A percentile compares a stretch with the other conserved stretches of the same genome.
phyloP scores from a whole-genome alignment of 2,329 filamentous ascomycete genomes.

The Exserohilum turcica region DNA sequence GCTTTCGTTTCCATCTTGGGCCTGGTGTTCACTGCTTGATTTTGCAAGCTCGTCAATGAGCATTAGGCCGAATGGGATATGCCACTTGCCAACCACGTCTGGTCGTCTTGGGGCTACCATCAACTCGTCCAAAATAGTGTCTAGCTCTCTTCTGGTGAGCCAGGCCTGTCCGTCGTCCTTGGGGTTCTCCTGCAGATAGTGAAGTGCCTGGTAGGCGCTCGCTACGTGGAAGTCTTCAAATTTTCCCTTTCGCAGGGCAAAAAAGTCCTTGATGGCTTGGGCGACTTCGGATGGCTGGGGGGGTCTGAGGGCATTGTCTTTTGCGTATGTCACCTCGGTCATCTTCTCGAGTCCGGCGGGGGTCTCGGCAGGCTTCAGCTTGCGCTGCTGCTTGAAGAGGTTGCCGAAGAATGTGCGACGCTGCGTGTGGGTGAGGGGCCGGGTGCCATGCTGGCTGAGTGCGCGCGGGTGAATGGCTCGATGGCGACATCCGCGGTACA shows the following conservation, averaged over 20 bases:
- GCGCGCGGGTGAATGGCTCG: slow-evolving; percentile 37
- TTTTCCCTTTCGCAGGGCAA: slow-evolving; percentile 27
- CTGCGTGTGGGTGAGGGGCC: slow-evolving; percentile 37
- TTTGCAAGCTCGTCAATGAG: slow-evolving; percentile 37
- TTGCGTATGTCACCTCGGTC: slow-evolving; percentile 68
- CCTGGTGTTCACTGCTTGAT: slow-evolving; percentile 1
- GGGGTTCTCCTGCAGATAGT: slow-evolving; percentile 58
- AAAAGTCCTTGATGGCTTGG: slow-evolving; percentile 54
- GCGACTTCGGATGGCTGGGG: slow-evolving; percentile 68
- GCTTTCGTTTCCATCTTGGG: not conserved
- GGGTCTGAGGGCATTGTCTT: slow-evolving; percentile 67
- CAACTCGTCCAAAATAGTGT: slow-evolving; percentile 18
- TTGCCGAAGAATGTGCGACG: slow-evolving; percentile 66
- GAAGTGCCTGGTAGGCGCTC: slow-evolving; percentile 64
- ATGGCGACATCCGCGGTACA: slow-evolving; percentile 53
- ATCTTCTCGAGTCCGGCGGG: slow-evolving; percentile 75
- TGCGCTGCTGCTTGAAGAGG: slow-evolving; percentile 66
- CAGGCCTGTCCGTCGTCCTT: slow-evolving; percentile 36
- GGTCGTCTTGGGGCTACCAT: slow-evolving; percentile 33
- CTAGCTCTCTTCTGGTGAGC: slow-evolving; percentile 32
- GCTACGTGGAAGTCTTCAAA: slow-evolving; percentile 54
- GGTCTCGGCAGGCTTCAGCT: slow-evolving; percentile 64
- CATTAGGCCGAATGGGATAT: slow-evolving; percentile 49
- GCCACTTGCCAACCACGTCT: slow-evolving; percentile 45
- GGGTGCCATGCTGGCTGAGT: slow-evolving; percentile 27